Evolutionary conservation across 2,329 filamentous ascomycete genomes (phyloP).

Genomic region (Beauveria sp.): DNA sequence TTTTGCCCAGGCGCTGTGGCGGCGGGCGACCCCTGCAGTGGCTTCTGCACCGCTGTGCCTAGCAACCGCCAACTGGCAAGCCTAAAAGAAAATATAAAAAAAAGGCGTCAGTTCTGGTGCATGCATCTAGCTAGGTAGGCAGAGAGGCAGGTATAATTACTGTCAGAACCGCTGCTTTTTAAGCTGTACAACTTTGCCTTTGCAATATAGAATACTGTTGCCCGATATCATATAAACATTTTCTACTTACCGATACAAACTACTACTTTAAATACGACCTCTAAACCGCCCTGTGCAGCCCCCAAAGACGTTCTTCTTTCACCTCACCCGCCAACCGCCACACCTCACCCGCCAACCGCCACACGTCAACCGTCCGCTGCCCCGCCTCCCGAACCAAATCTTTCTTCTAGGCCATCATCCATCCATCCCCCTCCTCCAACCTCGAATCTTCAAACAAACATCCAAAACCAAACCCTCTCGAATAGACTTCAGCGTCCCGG

Average conservation of each 20-base stretch:
- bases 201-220: neutral
- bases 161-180: neutral
- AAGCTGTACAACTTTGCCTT: neutral
- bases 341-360: neutral
- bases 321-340: neutral
- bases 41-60: neutral
- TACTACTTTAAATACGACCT: neutral
- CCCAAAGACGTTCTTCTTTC: neutral
- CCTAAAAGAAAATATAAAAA: neutral
- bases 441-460: conserved; percentile 1
- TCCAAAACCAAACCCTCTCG: neutral
- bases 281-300: neutral
- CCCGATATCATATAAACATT: neutral
- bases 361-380: neutral
- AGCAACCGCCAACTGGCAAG: neutral
- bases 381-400: conserved; percentile 4
- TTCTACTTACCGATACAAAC: neutral
- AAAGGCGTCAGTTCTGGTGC: neutral
- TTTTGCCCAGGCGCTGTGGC: neutral
- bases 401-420: neutral
- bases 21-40: neutral
- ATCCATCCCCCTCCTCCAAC: neutral
- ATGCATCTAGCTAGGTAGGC: too few species aligned
- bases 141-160: neutral
- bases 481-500: conserved; percentile 1